phyloP scores from a whole-genome alignment of 345 rosid genomes.

The Corchorus capsularis region DNA sequence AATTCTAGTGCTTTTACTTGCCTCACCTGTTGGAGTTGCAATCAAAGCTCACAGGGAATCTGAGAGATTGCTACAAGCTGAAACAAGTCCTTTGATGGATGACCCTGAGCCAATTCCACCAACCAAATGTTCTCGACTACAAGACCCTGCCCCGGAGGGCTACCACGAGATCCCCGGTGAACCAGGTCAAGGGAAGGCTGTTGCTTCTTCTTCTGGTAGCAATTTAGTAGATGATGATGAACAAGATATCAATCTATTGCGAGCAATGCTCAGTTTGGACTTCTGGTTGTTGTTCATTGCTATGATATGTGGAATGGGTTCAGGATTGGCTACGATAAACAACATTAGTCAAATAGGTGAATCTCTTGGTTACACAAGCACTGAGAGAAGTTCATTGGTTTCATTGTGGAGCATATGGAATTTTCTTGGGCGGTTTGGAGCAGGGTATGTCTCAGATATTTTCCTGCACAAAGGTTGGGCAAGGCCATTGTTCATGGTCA shows the following conservation, averaged over 20 bases:
- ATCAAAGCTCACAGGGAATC: conserved; percentile 50
- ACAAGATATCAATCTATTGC: conserved; percentile 48
- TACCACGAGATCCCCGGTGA: conserved; percentile 32
- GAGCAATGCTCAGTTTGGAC: conserved; percentile 49
- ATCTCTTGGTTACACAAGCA: conserved; percentile 66
- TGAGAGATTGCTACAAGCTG: conserved; percentile 32
- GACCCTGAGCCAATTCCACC: conserved; percentile 16
- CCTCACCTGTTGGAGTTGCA: conserved; percentile 60
- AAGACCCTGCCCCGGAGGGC: conserved; percentile 18
- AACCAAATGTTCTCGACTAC: not conserved
- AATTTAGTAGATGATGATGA: conserved; percentile 11
- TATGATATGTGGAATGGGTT: conserved; percentile 75
- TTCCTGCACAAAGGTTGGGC: conserved; percentile 72
- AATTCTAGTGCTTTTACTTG: conserved; percentile 53
- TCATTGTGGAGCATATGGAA: conserved; percentile 89
- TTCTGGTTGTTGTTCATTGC: conserved; percentile 82
- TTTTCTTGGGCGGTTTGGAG: conserved; percentile 88
- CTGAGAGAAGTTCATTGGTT: conserved; percentile 68
- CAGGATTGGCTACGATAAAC: conserved; percentile 74
- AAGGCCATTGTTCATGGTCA: conserved; percentile 74
- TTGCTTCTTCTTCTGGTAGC: not conserved
- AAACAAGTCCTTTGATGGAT: conserved; percentile 26
- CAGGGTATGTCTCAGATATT: conserved; percentile 71
- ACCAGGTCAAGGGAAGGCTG: conserved; percentile 20
- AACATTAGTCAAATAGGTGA: conserved; percentile 83